Evolutionary conservation across 345 rosid species (phyloP).

Genomic region (Reutealis trisperma): DNA sequence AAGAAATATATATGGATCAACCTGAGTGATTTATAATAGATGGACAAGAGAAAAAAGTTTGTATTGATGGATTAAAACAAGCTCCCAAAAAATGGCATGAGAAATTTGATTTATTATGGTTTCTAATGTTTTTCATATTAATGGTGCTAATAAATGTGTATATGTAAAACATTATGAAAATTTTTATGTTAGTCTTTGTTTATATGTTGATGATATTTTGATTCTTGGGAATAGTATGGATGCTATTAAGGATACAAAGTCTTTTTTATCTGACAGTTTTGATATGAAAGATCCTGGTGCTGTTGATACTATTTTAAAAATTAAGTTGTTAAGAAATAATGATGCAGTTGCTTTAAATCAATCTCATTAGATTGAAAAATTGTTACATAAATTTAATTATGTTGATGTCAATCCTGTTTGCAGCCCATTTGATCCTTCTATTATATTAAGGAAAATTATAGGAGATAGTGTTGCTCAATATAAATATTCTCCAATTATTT

Average conservation of each 20-base stretch:
- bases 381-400: no score
- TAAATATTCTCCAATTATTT: no score
- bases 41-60: background rate
- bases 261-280: background rate
- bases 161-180: background rate
- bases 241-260: background rate
- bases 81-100: background rate
- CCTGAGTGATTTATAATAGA: background rate
- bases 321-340: background rate
- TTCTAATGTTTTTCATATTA: background rate
- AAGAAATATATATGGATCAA: background rate
- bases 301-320: background rate
- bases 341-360: no score
- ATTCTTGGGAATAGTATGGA: background rate
- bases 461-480: no score
- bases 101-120: background rate
- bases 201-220: background rate
- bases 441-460: no score
- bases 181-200: background rate
- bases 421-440: no score
- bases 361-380: no score
- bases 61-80: background rate
- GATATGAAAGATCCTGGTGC: background rate
- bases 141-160: background rate
- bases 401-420: no score